A percentile compares a stretch with the other conserved stretches of the same genome.
These are phyloP conservation scores for Plectranthus barbatus DNA, from an alignment of 257 asterid species.

Conservation along the genomic window DNA sequence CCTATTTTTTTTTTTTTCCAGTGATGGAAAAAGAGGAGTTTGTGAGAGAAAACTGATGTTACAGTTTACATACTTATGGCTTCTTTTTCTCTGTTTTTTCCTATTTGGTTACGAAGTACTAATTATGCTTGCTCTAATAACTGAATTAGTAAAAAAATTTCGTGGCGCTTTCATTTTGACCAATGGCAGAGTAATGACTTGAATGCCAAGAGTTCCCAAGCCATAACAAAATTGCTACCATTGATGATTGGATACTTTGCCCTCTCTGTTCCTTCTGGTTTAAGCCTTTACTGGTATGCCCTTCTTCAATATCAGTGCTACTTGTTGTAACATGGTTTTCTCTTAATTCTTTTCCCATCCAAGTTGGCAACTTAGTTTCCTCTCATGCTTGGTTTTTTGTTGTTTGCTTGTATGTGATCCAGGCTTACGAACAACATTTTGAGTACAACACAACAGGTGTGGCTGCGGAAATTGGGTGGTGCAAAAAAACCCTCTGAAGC, in stretches of 20 bases:
- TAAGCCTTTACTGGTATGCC: constrained; percentile 88
- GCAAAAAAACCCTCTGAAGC: constrained; percentile 52
- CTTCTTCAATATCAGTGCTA: constrained; percentile 1
- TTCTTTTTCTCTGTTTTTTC: background rate
- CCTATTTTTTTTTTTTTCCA: background rate
- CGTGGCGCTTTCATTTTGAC: background rate
- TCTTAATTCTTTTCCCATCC: background rate
- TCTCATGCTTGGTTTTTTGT: background rate
- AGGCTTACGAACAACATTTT: constrained; percentile 95
- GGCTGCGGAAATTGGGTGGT: constrained; percentile 91
- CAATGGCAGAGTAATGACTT: constrained; percentile 81
- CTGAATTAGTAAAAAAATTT: background rate
- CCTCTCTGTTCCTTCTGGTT: constrained; percentile 95
- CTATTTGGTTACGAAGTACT: background rate
- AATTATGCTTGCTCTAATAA: background rate
- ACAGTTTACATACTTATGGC: background rate
- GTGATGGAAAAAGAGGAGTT: background rate
- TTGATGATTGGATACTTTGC: constrained; percentile 92
- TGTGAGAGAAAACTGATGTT: background rate
- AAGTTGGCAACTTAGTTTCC: background rate
- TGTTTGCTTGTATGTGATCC: constrained; percentile 19
- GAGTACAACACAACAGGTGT: constrained; percentile 83
- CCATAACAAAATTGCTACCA: constrained; percentile 77
- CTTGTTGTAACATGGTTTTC: background rate
- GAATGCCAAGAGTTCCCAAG: constrained; percentile 74